These are phyloP conservation scores for Aspergillus campestris DNA, from an alignment of 495 filamentous ascomycete genomes.

Conservation along the genomic window DNA sequence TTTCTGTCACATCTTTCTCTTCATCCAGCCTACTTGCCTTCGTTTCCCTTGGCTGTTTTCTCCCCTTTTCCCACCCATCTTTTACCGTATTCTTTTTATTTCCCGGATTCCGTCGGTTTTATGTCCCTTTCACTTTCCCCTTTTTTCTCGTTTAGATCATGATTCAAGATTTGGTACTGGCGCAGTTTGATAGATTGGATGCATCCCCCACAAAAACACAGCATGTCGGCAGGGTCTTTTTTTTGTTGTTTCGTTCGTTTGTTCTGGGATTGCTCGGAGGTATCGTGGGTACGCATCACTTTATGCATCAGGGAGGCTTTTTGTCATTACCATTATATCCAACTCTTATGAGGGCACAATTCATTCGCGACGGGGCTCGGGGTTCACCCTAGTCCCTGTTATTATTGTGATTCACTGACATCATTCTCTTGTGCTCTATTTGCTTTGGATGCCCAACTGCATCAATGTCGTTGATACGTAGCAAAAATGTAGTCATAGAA, in stretches of 20 bases:
- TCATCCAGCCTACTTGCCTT: constrained; percentile 10
- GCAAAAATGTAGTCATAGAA: too few species aligned
- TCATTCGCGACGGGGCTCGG: constrained; percentile 1
- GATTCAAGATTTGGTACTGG: constrained; percentile 16
- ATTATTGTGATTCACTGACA: too few species aligned
- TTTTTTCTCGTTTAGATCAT: constrained; percentile 15
- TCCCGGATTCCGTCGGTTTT: constrained; percentile 1
- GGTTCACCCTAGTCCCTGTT: background rate
- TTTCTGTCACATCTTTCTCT: constrained; percentile 2
- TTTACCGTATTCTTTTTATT: constrained; percentile 3
- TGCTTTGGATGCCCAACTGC: too few species aligned
- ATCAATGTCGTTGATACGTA: too few species aligned
- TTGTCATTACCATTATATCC: constrained; percentile 20
- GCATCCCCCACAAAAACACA: constrained; percentile 18
- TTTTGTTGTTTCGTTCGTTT: constrained; percentile 5
- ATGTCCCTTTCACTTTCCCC: constrained; percentile 3
- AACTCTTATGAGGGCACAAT: constrained; percentile 8
- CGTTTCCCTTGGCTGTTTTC: constrained; percentile 7
- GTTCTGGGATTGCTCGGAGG: constrained; percentile 16
- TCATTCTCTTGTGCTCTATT: too few species aligned
- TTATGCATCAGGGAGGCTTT: constrained; percentile 37
- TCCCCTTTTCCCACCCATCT: constrained; percentile 4
- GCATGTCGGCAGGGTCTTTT: constrained; percentile 10
- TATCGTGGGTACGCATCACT: constrained; percentile 26
- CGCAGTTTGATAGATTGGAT: constrained; percentile 21